Evolutionary conservation across 192 early-diverging fungal genomes (phyloP).

Genomic region (Mortierella alpina): DNA sequence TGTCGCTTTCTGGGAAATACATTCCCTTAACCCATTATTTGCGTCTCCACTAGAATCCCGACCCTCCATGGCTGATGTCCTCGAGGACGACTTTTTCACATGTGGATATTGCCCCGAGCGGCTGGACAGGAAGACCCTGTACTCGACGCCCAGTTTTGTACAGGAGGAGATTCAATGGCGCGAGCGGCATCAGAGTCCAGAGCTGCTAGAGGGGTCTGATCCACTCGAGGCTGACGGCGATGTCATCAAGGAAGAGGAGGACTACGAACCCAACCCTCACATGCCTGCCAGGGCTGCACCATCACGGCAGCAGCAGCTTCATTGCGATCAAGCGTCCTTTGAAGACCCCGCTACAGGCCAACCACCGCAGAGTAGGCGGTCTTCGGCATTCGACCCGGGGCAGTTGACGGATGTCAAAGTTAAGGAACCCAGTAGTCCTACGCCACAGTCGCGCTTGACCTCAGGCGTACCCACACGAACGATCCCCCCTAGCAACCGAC

Average conservation of each 20-base stretch:
- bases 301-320: conserved; percentile 15
- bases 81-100: conserved; percentile 52
- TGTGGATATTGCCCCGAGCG: conserved; percentile 27
- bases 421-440: too few relatives aligned
- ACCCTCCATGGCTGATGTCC: conserved; percentile 45
- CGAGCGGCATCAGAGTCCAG: not conserved
- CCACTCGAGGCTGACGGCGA: too few relatives aligned
- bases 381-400: not conserved
- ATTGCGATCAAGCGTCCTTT: conserved; percentile 27
- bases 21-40: not conserved
- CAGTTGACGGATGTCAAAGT: too few relatives aligned
- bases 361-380: not conserved
- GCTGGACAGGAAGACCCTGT: conserved; percentile 13
- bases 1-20: not conserved
- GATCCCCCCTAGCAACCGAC: not conserved
- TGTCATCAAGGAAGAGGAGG: not conserved
- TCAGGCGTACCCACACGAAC: too few relatives aligned
- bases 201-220: not conserved
- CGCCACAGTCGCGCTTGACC: too few relatives aligned
- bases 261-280: not conserved
- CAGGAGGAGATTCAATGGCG: conserved; percentile 15
- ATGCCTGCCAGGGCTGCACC: not conserved
- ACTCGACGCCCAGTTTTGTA: conserved; percentile 25
- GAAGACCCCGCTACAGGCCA: not conserved
- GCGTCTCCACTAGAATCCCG: conserved; percentile 29